These are phyloP conservation scores for Antrodiella citrinella DNA, from an alignment of 768 basidiomycete genomes.

Conservation along the genomic window DNA sequence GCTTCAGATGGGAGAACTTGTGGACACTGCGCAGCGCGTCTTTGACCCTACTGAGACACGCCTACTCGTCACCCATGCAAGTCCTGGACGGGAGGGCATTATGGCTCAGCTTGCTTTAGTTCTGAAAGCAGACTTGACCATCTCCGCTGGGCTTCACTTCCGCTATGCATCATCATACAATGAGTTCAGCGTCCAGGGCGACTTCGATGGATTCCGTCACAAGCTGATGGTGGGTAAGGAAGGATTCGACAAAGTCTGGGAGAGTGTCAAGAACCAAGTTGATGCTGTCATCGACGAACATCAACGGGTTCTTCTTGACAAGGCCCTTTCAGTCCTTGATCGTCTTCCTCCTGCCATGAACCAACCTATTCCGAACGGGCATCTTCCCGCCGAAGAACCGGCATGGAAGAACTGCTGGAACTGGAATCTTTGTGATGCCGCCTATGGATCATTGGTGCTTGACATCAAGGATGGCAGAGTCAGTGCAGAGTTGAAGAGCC, in stretches of 20 bases:
- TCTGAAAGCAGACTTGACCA: conserved; percentile 88
- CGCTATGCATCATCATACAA: conserved; percentile 95
- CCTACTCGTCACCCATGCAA: conserved; percentile 85
- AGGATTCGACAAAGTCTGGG: conserved; percentile 88
- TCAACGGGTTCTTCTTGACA: conserved; percentile 82
- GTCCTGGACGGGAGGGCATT: conserved; percentile 88
- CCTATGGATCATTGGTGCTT: conserved; percentile 81
- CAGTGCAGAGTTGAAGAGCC: conserved; percentile 85
- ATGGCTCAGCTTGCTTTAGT: conserved; percentile 85
- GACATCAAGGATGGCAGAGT: conserved; percentile 90
- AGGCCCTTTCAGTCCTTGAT: conserved; percentile 79
- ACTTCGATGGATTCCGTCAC: conserved; percentile 79
- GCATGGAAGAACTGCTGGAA: conserved; percentile 99
- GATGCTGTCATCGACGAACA: conserved; percentile 87
- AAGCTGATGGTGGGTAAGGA: conserved; percentile 78
- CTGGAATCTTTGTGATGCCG: conserved; percentile 96
- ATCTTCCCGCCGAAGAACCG: conserved; percentile 69
- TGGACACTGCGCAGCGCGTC: conserved; percentile 93
- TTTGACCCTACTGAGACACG: conserved; percentile 92
- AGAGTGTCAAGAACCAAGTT: conserved; percentile 84
- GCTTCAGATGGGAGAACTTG: conserved; percentile 94
- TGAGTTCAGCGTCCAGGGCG: conserved; percentile 88
- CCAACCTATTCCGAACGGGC: conserved; percentile 32
- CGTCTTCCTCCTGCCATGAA: conserved; percentile 58
- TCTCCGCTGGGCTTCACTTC: conserved; percentile 95